Percentiles rank a stretch among this genome's conserved stretches.
phyloP scores from a whole-genome alignment of 805 yeast species.

The Metschnikowia lunata region DNA sequence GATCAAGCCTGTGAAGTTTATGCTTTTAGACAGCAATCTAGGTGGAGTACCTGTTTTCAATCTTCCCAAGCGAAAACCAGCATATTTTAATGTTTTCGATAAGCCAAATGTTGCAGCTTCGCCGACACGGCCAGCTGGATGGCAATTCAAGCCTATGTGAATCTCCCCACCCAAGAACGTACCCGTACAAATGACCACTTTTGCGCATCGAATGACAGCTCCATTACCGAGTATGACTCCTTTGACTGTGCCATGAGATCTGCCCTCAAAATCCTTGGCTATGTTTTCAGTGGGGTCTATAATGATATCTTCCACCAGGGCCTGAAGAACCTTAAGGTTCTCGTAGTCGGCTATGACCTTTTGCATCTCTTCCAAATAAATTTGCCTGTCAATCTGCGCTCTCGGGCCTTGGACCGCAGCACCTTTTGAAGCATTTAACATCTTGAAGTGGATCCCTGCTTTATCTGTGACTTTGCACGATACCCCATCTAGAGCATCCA shows the following conservation, averaged over 20 bases:
- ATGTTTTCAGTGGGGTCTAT: conserved; percentile 38
- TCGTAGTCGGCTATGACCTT: conserved; percentile 49
- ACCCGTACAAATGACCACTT: conserved; percentile 90
- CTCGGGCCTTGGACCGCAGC: conserved; percentile 99
- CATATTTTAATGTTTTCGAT: conserved; percentile 66
- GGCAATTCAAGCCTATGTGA: conserved; percentile 75
- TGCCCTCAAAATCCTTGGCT: conserved; percentile 30
- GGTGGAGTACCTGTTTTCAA: conserved; percentile 98
- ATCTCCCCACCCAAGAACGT: conserved; percentile 93
- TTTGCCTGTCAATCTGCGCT: conserved; percentile 87
- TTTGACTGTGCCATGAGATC: conserved; percentile 44
- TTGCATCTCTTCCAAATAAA: conserved; percentile 81
- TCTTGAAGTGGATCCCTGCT: conserved; percentile 90
- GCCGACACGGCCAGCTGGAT: conserved; percentile 92
- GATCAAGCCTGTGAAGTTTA: conserved; percentile 60
- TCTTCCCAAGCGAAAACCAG: conserved; percentile 83
- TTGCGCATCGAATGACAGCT: conserved; percentile 49
- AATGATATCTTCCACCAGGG: conserved; percentile 80
- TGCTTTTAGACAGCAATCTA: conserved; percentile 66
- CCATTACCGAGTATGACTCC: conserved; percentile 80
- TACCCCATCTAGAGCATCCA: conserved; percentile 95
- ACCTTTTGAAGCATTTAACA: conserved; percentile 81
- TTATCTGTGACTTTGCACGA: conserved; percentile 80
- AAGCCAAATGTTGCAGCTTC: conserved; percentile 90
- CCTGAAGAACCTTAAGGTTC: conserved; percentile 60